phyloP scores from a whole-genome alignment of 495 filamentous ascomycete species.

The Polyplosphaeria fusca region DNA sequence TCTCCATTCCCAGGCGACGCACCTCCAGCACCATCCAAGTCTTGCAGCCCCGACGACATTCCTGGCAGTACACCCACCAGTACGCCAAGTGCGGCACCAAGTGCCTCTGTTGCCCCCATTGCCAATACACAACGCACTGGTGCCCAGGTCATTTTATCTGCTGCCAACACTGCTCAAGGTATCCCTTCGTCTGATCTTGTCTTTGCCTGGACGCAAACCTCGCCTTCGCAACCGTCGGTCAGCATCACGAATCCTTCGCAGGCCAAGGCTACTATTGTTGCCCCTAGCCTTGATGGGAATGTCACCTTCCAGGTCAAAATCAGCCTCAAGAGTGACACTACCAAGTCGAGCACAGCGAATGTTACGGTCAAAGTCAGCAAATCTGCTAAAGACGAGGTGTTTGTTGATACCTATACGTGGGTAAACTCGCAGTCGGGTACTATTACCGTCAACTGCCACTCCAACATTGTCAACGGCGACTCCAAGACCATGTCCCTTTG shows the following conservation, averaged over 20 bases:
- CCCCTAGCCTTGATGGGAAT: conserved; percentile 12
- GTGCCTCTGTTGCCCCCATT: not conserved
- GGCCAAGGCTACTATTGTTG: conserved; percentile 17
- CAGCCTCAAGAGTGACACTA: conserved; percentile 15
- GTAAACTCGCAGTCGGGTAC: conserved; percentile 16
- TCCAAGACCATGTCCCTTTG: conserved; percentile 12
- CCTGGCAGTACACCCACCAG: not conserved
- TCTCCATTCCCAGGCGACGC: conserved; percentile 36
- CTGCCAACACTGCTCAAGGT: conserved; percentile 15
- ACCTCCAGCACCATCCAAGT: conserved; percentile 9
- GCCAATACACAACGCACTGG: conserved; percentile 8
- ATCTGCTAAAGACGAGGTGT: conserved; percentile 16
- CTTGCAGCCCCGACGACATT: conserved; percentile 11
- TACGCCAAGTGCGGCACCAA: not conserved
- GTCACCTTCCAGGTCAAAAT: conserved; percentile 19
- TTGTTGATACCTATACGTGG: conserved; percentile 23
- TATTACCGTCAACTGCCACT: conserved; percentile 23
- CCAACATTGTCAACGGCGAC: conserved; percentile 26
- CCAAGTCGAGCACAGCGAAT: conserved; percentile 7
- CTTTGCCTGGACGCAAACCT: conserved; percentile 24
- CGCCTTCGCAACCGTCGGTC: conserved; percentile 7
- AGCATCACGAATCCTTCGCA: conserved; percentile 16
- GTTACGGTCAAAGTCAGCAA: conserved; percentile 16
- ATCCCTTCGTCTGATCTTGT: conserved; percentile 15
- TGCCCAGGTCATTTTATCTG: conserved; percentile 17